phyloP scores from a whole-genome alignment of 1,284 basidiomycete species.

The Polyporus tsugae region DNA sequence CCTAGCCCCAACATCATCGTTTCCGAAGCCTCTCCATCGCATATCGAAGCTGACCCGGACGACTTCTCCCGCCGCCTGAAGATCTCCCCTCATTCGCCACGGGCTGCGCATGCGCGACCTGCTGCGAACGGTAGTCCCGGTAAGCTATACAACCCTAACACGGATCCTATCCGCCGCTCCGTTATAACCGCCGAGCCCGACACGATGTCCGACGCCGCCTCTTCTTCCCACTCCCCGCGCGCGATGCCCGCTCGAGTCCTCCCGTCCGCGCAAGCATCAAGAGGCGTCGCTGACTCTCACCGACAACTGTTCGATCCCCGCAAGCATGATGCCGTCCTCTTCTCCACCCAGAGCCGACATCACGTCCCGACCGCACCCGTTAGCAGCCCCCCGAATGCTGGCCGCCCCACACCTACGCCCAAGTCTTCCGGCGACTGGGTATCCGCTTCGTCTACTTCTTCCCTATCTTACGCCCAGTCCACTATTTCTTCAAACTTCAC shows the following conservation, averaged over 20 bases:
- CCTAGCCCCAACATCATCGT: constrained; percentile 45
- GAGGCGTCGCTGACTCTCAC: constrained; percentile 45
- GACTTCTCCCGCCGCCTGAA: constrained; percentile 71
- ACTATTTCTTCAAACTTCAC: constrained; percentile 78
- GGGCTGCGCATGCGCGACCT: constrained; percentile 41
- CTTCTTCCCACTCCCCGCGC: constrained; percentile 59
- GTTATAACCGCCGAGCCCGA: constrained; percentile 68
- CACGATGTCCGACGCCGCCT: constrained; percentile 60
- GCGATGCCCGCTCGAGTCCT: constrained; percentile 40
- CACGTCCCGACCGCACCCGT: constrained; percentile 25
- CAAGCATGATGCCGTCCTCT: constrained; percentile 86
- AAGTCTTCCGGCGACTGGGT: constrained; percentile 73
- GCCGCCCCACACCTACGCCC: constrained; percentile 55
- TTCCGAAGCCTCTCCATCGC: constrained; percentile 47
- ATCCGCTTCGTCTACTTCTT: constrained; percentile 80
- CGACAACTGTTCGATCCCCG: constrained; percentile 85
- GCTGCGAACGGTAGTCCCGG: constrained; percentile 46
- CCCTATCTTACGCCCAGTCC: constrained; percentile 69
- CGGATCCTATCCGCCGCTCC: constrained; percentile 70
- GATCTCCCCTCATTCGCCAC: constrained; percentile 59
- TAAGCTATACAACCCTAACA: constrained; percentile 77
- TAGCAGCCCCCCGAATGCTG: constrained; percentile 36
- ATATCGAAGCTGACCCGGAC: constrained; percentile 64
- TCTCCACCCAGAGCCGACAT: constrained; percentile 68
- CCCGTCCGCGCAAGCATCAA: constrained; percentile 42